phyloP scores from a whole-genome alignment of 257 asterid species.

The Coffea canephora region DNA sequence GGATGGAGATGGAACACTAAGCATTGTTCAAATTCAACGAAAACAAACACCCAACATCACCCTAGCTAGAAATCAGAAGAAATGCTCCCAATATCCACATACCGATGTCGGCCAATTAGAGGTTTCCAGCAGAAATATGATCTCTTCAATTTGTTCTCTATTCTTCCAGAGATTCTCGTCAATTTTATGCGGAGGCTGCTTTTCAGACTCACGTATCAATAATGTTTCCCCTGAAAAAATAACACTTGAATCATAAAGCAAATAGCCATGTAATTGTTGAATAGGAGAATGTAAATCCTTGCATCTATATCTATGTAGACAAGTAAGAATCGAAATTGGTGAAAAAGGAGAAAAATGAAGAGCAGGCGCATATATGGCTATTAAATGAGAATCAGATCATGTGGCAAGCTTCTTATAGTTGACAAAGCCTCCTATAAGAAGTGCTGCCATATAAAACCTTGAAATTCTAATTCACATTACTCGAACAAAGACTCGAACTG shows the following conservation, averaged over 20 bases:
- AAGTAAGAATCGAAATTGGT: not conserved
- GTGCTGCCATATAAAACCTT: too few species aligned
- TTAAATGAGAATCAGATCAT: not conserved
- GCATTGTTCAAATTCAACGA: not conserved
- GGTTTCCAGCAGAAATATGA: slow-evolving; percentile 56
- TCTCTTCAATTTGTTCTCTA: slow-evolving; percentile 92
- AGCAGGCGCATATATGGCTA: not conserved
- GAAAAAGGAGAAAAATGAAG: not conserved
- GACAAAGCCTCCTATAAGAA: not conserved
- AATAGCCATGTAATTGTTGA: not conserved
- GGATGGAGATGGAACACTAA: not conserved
- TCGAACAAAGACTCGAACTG: not conserved
- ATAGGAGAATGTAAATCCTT: not conserved
- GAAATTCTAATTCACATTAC: too few species aligned
- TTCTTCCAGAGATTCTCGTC: slow-evolving; percentile 98
- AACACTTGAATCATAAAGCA: slow-evolving; percentile 14
- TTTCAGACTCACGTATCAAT: slow-evolving; percentile 66
- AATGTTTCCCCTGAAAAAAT: slow-evolving; percentile 53
- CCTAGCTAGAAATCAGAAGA: not conserved
- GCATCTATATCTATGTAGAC: too few species aligned
- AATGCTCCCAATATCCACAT: slow-evolving; percentile 23
- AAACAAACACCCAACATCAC: not conserved
- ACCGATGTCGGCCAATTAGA: slow-evolving; percentile 68
- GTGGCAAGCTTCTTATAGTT: not conserved
- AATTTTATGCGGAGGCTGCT: slow-evolving; percentile 88